phyloP scores from a whole-genome alignment of 257 asterid genomes.

The Linaria vulgaris region DNA sequence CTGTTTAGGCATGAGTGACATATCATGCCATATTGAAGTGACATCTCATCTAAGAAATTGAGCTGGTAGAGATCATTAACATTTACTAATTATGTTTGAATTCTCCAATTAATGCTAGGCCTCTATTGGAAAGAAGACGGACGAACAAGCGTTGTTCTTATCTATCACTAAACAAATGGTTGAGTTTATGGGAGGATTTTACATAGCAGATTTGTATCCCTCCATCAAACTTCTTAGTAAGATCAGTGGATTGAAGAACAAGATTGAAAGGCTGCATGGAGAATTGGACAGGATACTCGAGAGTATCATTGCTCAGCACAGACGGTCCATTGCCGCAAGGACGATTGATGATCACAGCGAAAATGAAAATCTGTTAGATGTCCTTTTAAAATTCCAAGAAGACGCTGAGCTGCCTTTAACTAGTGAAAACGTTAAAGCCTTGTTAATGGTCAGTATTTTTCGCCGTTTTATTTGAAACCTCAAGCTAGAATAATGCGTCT shows the following conservation, averaged over 20 bases:
- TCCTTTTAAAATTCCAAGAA: slow-evolving; percentile 25
- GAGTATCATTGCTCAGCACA: slow-evolving; percentile 28
- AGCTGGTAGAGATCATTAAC: too few species aligned
- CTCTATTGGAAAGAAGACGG: slow-evolving; percentile 33
- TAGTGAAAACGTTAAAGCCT: slow-evolving; percentile 11
- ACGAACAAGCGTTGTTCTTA: slow-evolving; percentile 27
- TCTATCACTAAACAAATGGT: neutral
- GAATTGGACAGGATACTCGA: slow-evolving; percentile 25
- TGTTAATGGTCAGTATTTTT: slow-evolving; percentile 24
- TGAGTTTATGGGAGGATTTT: slow-evolving; percentile 26
- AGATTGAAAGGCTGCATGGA: slow-evolving; percentile 17
- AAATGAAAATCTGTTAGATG: slow-evolving; percentile 19
- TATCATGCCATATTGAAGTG: too few species aligned
- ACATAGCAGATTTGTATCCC: slow-evolving; percentile 23
- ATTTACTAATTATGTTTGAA: too few species aligned
- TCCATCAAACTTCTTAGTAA: slow-evolving; percentile 17
- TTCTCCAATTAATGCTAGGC: too few species aligned
- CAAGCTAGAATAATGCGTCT: too few species aligned
- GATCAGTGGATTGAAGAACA: slow-evolving; percentile 33
- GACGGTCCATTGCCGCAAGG: neutral
- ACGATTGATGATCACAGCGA: neutral
- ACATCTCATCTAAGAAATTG: too few species aligned
- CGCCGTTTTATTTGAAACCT: too few species aligned
- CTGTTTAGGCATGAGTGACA: too few species aligned
- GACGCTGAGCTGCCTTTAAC: neutral